phyloP scores from a whole-genome alignment of 139 green algal species.

The Chlamydomonas asymmetrica region DNA sequence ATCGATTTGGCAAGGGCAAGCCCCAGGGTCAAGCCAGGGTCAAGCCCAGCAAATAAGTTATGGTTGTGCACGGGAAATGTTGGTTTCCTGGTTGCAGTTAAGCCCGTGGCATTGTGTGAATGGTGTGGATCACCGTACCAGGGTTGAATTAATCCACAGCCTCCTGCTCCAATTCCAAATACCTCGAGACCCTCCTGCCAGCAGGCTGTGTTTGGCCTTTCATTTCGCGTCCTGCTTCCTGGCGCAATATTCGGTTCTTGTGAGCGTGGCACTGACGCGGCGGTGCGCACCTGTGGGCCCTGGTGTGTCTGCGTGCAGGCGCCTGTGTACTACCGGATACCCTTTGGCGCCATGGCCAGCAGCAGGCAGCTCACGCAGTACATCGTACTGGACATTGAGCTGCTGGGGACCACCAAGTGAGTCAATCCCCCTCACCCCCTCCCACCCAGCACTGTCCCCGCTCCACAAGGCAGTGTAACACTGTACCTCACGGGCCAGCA shows the following conservation, averaged over 20 bases:
- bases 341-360: slow-evolving; percentile 68
- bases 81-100: no score
- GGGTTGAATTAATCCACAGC: background rate
- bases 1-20: no score
- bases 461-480: no score
- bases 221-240: background rate
- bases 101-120: no score
- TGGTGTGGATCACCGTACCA: no score
- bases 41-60: no score
- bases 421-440: no score
- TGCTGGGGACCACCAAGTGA: slow-evolving; percentile 6
- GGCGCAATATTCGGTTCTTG: background rate
- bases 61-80: no score
- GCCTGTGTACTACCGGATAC: slow-evolving; percentile 74
- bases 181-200: no score
- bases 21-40: no score
- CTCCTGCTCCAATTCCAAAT: background rate
- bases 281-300: background rate
- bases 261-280: background rate
- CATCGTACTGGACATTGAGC: slow-evolving; percentile 92
- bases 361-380: slow-evolving; percentile 68
- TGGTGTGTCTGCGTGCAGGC: slow-evolving; percentile 48
- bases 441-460: no score
- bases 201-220: background rate
- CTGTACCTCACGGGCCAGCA: no score